These are phyloP conservation scores for Delitschia confertaspora DNA, from an alignment of 495 filamentous ascomycete species.

Conservation along the genomic window DNA sequence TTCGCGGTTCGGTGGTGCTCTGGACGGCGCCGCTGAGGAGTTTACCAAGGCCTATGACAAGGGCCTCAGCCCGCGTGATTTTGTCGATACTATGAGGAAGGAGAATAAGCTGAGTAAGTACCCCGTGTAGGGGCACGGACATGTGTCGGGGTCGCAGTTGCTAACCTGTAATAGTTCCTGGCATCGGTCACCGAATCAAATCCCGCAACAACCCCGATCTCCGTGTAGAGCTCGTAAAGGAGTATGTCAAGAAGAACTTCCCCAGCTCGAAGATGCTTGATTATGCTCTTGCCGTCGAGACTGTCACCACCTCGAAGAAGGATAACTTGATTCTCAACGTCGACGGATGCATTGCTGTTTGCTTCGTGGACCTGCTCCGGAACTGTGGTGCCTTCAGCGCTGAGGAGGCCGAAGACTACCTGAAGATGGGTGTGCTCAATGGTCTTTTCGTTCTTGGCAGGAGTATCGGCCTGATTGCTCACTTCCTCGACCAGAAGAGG, in stretches of 20 bases:
- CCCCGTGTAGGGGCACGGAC: background rate
- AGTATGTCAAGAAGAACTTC: conserved; percentile 96
- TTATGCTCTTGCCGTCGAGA: conserved; percentile 95
- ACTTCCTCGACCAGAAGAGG: conserved; percentile 99
- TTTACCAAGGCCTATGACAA: conserved; percentile 98
- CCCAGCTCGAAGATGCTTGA: conserved; percentile 93
- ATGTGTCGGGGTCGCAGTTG: background rate
- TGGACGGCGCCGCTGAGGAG: conserved; percentile 96
- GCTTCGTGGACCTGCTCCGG: conserved; percentile 95
- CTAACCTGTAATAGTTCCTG: conserved; percentile 58
- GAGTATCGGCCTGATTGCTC: conserved; percentile 95
- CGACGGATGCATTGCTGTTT: conserved; percentile 94
- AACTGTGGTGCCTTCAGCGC: conserved; percentile 92
- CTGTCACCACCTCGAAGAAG: conserved; percentile 98
- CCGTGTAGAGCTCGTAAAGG: conserved; percentile 98
- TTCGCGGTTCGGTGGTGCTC: conserved; percentile 94
- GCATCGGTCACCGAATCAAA: conserved; percentile 98
- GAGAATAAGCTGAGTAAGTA: conserved; percentile 93
- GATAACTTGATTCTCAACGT: conserved; percentile 99
- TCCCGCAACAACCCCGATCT: conserved; percentile 99
- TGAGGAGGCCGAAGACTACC: conserved; percentile 77
- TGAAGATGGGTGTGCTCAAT: conserved; percentile 94
- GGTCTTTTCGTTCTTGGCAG: conserved; percentile 96
- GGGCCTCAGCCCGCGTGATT: conserved; percentile 95
- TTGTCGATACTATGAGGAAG: conserved; percentile 97